Evolutionary conservation across 192 early-diverging fungal genomes (phyloP), one percentile per base, ranked within the genome.

Genomic region (Coemansia sp.): DNA sequence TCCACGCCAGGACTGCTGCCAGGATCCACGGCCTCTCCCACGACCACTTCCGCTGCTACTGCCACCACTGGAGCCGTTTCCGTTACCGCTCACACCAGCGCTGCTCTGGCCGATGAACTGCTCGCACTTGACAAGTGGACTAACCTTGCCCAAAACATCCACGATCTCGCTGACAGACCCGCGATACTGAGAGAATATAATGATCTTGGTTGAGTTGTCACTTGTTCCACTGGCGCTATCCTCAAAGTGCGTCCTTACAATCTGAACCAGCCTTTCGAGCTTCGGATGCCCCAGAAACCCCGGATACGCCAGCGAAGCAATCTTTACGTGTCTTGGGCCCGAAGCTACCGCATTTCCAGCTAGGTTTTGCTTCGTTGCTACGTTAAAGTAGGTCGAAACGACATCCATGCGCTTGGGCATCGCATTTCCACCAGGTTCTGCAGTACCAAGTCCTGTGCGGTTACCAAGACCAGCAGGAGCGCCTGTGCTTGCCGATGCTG

Each of bases 121-220:
- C 61, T 86, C 85, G 13, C 85, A 82, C 19, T 82, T 74, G 8
- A 94, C 78, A 60, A 90, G 50, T 0, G 95, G 93, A 7, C 82
- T 62, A 57, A 93, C 87, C 13, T 69, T 34, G 29, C 72, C 50
- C 34, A 97, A 61, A 0, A 86, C 82, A 4, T 74, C 63, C 25
- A 72, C 76, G 70, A 97, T 96, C 79, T 95, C 93, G 29, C 88
- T 87, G 3, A 97, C 95, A 2, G 91, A 90, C 38, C 89, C 89
- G 19, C 95, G 85, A 56, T 82, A 91, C 64, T 87, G 85, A 2
- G 91, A 90, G 82, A 97, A 97, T 2, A 97, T 77, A 69, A 97
- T 97, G 25, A 91, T 84, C 23, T 77, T 85, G 29, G 72, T 91
- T 34, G 80, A 75, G 5, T 57, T 65, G 7, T 29, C 55, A 13